Evolutionary conservation across 2,329 filamentous ascomycete genomes (phyloP), one percentile per base, ranked within the genome.

Genomic region (Rhinocladiella similis): DNA sequence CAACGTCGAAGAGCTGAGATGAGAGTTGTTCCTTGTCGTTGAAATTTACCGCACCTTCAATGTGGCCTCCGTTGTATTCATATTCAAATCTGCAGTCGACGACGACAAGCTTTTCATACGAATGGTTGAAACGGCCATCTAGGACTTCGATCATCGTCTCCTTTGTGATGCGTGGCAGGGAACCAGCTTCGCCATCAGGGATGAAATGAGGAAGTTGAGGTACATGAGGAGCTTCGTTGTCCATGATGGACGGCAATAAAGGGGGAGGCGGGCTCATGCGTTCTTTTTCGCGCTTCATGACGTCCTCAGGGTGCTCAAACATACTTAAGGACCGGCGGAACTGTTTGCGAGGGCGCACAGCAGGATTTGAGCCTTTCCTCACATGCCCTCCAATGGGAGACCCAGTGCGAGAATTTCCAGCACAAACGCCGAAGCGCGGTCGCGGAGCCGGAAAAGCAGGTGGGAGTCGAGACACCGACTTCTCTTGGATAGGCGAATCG

Each of bases 81-180:
- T 99, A 99, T 79, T 99, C 94, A 70, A 99, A 99, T 18, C 94
- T 89, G 73, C 94, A 99, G 73, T 99, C 94, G 67, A 99, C 88
- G 68, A 99, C 82, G 73, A 96, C 83, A 71, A 90, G 87, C 70
- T 92, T 84, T 58, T 91, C 86, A 71, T 89, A 97, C 20, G 83
- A 73, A 22, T 86, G 80, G 67, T 85, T 84, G 74, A 87, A 96
- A 66, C 89, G 88, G 59, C 91, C 91, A 72, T 96, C 89, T 60
- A 99, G 80, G 35, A 99, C 83, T n/a, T 91, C 83, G 54, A 96
- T 76, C 71, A 99, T 82, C 2, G 91, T 96, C 48, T 85, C 81
- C 69, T 87, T 86, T 54, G 85, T 84, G 68, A 99, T 96, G 63
- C 94, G 86, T 51, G 94, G 94, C 63, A 99, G 86, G 65, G 86